Conservation (phyloP, 225 moss, liverwort and hornwort genomes). For the Pseudoscleropodium purum region DNA sequence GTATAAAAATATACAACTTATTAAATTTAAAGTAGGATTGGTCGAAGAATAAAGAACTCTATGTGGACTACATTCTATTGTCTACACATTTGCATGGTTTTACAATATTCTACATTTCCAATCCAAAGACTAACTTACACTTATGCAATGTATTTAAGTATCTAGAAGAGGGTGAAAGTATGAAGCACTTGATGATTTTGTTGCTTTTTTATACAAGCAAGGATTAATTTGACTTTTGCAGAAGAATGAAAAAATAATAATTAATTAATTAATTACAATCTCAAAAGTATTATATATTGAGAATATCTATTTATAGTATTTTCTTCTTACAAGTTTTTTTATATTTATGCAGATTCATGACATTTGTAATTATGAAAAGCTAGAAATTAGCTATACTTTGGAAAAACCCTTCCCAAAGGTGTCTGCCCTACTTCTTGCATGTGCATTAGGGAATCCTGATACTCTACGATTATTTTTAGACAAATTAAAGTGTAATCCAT, state of each 20-base stretch:
- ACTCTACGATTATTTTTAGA: neutral
- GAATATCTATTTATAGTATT: neutral
- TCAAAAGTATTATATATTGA: neutral
- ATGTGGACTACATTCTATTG: rapidly evolving
- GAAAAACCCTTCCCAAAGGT: rapidly evolving
- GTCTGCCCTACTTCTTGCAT: neutral
- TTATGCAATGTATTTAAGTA: neutral
- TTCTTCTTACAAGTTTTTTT: neutral
- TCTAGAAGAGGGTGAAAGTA: neutral
- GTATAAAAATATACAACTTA: rapidly evolving
- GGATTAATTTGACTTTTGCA: rapidly evolving
- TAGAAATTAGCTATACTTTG: rapidly evolving
- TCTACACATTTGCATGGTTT: neutral
- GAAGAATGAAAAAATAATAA: too few relatives aligned
- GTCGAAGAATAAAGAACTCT: neutral
- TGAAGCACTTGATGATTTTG: neutral
- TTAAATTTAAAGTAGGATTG: neutral
- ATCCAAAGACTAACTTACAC: neutral
- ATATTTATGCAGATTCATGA: rapidly evolving
- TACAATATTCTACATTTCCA: neutral
- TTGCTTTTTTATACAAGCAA: neutral
- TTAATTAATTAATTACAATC: rapidly evolving
- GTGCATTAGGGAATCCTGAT: neutral
- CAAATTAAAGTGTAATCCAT: neutral
- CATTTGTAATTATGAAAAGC: neutral